These are phyloP conservation scores for Aspergillus pseudotamarii DNA, from an alignment of 2,329 filamentous ascomycete species.

Conservation along the genomic window DNA sequence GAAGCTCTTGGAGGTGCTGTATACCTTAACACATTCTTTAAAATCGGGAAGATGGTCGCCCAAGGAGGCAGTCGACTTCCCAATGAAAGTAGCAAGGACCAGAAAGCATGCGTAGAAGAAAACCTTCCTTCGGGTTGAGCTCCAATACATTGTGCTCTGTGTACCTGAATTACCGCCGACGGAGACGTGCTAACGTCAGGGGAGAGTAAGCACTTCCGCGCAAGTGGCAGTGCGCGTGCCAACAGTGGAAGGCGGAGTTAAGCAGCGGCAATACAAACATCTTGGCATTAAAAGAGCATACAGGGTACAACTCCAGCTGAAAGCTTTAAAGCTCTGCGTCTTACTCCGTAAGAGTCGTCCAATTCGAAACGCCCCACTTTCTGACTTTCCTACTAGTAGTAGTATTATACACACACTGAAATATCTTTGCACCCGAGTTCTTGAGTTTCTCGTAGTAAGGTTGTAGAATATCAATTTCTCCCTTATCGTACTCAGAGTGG, in stretches of 20 bases:
- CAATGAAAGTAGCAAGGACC: slow-evolving; percentile 36
- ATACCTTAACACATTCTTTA: slow-evolving; percentile 78
- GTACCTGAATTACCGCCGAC: slow-evolving; percentile 14
- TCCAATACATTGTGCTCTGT: slow-evolving; percentile 32
- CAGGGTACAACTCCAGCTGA: not conserved
- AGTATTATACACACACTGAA: not conserved
- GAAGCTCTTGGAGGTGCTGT: slow-evolving; percentile 24
- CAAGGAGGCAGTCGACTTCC: slow-evolving; percentile 64
- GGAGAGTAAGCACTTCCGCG: slow-evolving; percentile 11
- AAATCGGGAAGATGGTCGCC: slow-evolving; percentile 90
- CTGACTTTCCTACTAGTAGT: not conserved
- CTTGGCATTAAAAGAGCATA: not conserved
- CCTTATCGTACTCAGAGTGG: not conserved
- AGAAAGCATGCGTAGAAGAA: slow-evolving; percentile 34
- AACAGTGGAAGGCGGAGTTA: slow-evolving; percentile 18
- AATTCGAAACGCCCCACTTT: not conserved
- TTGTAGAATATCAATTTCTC: not conserved
- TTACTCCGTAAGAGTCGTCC: not conserved
- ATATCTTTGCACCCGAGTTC: not conserved
- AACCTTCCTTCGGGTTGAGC: slow-evolving; percentile 21
- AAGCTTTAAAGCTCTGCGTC: not conserved
- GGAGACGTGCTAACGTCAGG: slow-evolving; percentile 14
- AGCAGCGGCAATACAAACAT: slow-evolving; percentile 8
- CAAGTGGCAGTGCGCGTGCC: slow-evolving; percentile 8
- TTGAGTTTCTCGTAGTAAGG: not conserved